phyloP scores from a whole-genome alignment of 73 alveolate genomes.

The Paramecium sonneborni region DNA sequence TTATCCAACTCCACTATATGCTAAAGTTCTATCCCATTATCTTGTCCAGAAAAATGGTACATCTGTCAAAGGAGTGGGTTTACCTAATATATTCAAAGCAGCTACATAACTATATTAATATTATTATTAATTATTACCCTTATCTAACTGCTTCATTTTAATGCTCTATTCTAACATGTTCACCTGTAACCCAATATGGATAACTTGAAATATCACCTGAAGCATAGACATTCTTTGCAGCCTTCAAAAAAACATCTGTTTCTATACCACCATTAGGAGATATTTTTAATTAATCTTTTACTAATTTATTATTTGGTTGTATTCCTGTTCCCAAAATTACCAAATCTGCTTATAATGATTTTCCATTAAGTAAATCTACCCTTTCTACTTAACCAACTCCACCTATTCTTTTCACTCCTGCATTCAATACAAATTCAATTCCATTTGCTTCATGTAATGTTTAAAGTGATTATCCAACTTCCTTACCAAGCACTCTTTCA shows the following conservation, averaged over 20 bases:
- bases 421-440: slow-evolving; percentile 66
- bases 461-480: slow-evolving; percentile 72
- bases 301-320: slow-evolving; percentile 72
- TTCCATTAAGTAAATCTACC: slow-evolving; percentile 77
- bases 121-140: slow-evolving; percentile 30
- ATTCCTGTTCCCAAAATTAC: slow-evolving; percentile 90
- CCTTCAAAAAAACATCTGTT: slow-evolving; percentile 78
- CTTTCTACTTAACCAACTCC: slow-evolving; percentile 68
- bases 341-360: slow-evolving; percentile 78
- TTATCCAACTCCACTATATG: slow-evolving; percentile 55
- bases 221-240: slow-evolving; percentile 83
- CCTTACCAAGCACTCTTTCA: slow-evolving; percentile 77
- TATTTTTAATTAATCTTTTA: slow-evolving; percentile 63
- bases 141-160: slow-evolving; percentile 80
- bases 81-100: slow-evolving; percentile 89
- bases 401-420: slow-evolving; percentile 69
- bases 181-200: slow-evolving; percentile 81
- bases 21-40: slow-evolving; percentile 60
- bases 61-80: slow-evolving; percentile 72
- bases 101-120: slow-evolving; percentile 64
- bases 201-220: slow-evolving; percentile 91
- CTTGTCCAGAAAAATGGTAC: slow-evolving; percentile 95
- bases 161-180: slow-evolving; percentile 86
- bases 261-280: slow-evolving; percentile 74
- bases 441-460: slow-evolving; percentile 74